Evolutionary conservation across 495 filamentous ascomycete genomes (phyloP).

Genomic region (Penicillium taxi): DNA sequence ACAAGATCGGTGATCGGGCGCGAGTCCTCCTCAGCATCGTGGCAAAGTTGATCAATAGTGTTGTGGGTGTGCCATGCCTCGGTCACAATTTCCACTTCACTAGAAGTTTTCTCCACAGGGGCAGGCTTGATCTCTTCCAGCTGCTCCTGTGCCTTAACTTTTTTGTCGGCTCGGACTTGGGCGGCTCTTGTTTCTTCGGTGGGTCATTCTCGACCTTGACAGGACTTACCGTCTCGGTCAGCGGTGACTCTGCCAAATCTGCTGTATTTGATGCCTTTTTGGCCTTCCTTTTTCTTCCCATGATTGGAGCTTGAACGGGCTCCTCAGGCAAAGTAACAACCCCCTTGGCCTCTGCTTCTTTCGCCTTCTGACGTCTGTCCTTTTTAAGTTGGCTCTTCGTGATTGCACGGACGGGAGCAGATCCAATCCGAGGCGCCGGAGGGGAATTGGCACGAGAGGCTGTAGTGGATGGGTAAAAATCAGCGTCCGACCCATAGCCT

Average conservation of each 20-base stretch:
- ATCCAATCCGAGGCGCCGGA: slow-evolving; percentile 68
- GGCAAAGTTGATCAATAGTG: slow-evolving; percentile 32
- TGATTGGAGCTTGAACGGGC: slow-evolving; percentile 67
- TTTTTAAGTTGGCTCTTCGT: slow-evolving; percentile 91
- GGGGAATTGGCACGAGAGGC: slow-evolving; percentile 81
- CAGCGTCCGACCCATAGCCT: slow-evolving; percentile 69
- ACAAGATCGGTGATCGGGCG: slow-evolving; percentile 34
- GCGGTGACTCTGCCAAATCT: slow-evolving; percentile 30
- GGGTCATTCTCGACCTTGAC: slow-evolving; percentile 16
- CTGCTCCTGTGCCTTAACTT: slow-evolving; percentile 30
- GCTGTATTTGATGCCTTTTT: slow-evolving; percentile 55
- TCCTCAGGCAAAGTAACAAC: slow-evolving; percentile 45
- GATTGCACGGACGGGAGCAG: slow-evolving; percentile 66
- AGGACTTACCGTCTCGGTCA: slow-evolving; percentile 27
- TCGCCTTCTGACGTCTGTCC: slow-evolving; percentile 59
- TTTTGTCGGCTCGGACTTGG: slow-evolving; percentile 22
- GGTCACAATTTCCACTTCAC: slow-evolving; percentile 18
- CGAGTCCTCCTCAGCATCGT: slow-evolving; percentile 31
- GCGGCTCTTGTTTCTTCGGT: slow-evolving; percentile 24
- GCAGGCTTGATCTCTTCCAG: slow-evolving; percentile 20
- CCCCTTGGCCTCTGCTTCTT: slow-evolving; percentile 58
- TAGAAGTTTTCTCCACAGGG: slow-evolving; percentile 26
- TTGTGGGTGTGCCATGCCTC: slow-evolving; percentile 37
- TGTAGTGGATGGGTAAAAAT: slow-evolving; percentile 67
- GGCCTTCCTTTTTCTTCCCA: slow-evolving; percentile 85